These are phyloP conservation scores for Brettanomyces custersianus DNA, from an alignment of 805 yeast genomes.

Conservation along the genomic window DNA sequence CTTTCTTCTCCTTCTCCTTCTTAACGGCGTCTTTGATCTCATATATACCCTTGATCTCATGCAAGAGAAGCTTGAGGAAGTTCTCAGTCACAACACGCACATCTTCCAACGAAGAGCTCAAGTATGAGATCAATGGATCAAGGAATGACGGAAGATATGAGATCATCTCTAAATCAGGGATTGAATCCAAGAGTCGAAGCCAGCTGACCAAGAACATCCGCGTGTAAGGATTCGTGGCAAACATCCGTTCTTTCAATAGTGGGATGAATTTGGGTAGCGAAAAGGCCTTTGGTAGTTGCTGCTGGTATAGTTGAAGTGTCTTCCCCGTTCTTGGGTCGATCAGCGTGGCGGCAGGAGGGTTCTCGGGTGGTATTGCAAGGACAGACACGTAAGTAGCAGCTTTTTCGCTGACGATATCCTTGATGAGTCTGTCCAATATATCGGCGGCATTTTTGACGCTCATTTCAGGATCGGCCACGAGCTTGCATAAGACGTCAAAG, in stretches of 20 bases:
- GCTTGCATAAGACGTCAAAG: slow-evolving; percentile 83
- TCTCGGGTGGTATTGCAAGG: slow-evolving; percentile 32
- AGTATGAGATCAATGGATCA: slow-evolving; percentile 71
- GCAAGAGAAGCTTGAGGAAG: slow-evolving; percentile 62
- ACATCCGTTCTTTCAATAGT: slow-evolving; percentile 80
- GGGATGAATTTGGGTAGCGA: slow-evolving; percentile 85
- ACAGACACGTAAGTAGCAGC: slow-evolving; percentile 81
- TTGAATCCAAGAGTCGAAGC: slow-evolving; percentile 86
- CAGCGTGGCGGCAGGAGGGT: slow-evolving; percentile 31
- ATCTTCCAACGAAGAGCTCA: slow-evolving; percentile 78
- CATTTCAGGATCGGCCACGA: slow-evolving; percentile 84
- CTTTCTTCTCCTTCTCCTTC: slow-evolving; percentile 20
- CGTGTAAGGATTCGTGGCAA: slow-evolving; percentile 87
- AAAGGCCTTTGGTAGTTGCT: slow-evolving; percentile 60
- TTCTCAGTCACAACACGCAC: slow-evolving; percentile 80
- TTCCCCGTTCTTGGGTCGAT: slow-evolving; percentile 46
- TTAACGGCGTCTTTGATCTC: slow-evolving; percentile 49
- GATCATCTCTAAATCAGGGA: slow-evolving; percentile 83
- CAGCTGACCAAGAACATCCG: slow-evolving; percentile 88
- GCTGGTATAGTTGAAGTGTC: slow-evolving; percentile 49
- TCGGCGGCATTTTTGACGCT: slow-evolving; percentile 95
- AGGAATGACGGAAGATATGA: slow-evolving; percentile 84
- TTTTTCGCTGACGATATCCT: slow-evolving; percentile 91
- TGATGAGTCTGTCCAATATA: slow-evolving; percentile 77
- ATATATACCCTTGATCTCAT: slow-evolving; percentile 71